Conservation (phyloP, 2,329 filamentous ascomycete species). For the Arthroderma sp. region DNA sequence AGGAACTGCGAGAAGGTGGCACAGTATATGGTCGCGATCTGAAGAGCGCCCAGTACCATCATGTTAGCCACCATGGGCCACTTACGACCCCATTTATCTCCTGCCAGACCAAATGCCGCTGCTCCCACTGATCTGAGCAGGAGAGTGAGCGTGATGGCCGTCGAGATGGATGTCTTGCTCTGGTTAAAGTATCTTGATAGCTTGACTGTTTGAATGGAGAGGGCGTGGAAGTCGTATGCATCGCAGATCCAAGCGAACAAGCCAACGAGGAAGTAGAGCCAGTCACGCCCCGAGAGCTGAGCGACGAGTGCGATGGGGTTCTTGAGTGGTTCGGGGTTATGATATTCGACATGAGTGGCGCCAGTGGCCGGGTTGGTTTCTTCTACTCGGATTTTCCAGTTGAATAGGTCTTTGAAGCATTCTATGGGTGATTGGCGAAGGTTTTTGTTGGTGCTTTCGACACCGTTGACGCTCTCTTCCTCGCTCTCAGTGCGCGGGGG, state of each 20-base stretch:
- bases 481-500: neutral
- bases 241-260: conserved; percentile 63
- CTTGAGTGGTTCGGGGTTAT: conserved; percentile 50
- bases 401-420: conserved; percentile 52
- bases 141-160: conserved; percentile 45
- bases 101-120: conserved; percentile 45
- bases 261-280: conserved; percentile 65
- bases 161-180: conserved; percentile 48
- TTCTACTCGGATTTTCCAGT: conserved; percentile 62
- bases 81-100: conserved; percentile 45
- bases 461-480: neutral
- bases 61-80: conserved; percentile 53
- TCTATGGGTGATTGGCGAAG: conserved; percentile 49
- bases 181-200: conserved; percentile 44
- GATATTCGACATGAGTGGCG: conserved; percentile 57
- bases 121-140: conserved; percentile 51
- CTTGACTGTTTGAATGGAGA: conserved; percentile 45
- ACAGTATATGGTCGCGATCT: conserved; percentile 50
- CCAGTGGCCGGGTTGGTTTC: conserved; percentile 49
- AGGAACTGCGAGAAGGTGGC: conserved; percentile 48
- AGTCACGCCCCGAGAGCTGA: conserved; percentile 53
- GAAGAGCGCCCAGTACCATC: conserved; percentile 48
- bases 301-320: conserved; percentile 60
- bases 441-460: neutral
- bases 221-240: conserved; percentile 52